These are phyloP conservation scores for Vigna nakashimae DNA, from an alignment of 306 rosid species.

Conservation along the genomic window DNA sequence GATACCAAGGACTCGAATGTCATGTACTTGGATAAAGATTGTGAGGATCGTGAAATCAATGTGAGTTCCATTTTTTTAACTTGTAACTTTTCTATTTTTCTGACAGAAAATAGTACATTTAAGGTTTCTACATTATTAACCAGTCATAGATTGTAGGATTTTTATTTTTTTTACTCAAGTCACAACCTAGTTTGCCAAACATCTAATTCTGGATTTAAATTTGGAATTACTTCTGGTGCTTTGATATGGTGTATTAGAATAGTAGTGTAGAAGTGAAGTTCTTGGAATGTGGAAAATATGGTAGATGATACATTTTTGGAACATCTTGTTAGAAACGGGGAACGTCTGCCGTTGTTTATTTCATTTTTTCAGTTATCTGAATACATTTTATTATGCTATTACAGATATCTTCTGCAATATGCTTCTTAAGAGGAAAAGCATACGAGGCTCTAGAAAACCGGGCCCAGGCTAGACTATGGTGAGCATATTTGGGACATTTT, in stretches of 20 bases:
- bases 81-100: no score
- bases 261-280: not conserved
- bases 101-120: not conserved
- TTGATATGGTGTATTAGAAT: not conserved
- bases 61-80: constrained; percentile 40
- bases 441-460: constrained; percentile 94
- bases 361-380: constrained; percentile 23
- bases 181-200: not conserved
- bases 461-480: constrained; percentile 90
- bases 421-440: constrained; percentile 92
- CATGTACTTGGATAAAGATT: constrained; percentile 86
- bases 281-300: not conserved
- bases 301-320: not conserved
- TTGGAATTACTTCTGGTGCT: constrained; percentile 25
- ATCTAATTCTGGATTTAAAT: not conserved
- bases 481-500: constrained; percentile 31
- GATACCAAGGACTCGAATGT: constrained; percentile 70
- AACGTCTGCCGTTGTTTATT: not conserved
- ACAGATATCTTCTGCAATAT: constrained; percentile 95
- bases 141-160: not conserved
- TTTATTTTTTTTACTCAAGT: no score
- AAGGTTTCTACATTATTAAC: not conserved
- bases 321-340: constrained; percentile 10
- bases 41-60: constrained; percentile 93
- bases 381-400: constrained; percentile 32